phyloP scores from a whole-genome alignment of 768 basidiomycete species.

The Russula lepida region DNA sequence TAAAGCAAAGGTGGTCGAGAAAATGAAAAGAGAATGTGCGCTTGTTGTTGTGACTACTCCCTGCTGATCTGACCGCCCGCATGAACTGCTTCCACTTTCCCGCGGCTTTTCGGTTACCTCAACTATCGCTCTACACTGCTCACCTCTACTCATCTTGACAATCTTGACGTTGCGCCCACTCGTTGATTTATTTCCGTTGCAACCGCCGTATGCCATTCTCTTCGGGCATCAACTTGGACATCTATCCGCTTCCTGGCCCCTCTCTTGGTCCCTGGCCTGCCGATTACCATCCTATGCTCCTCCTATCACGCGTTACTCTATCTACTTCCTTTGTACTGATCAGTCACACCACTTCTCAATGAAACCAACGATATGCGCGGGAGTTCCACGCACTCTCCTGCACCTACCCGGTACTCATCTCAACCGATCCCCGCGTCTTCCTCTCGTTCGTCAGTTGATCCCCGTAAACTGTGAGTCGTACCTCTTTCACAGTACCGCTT shows the following conservation, averaged over 20 bases:
- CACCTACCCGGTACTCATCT: constrained; percentile 38
- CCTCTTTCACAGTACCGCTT: constrained; percentile 8
- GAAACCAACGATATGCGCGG: constrained; percentile 30
- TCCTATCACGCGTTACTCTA: neutral
- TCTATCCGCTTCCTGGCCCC: neutral
- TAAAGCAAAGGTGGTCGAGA: constrained; percentile 62
- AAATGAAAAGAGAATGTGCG: constrained; percentile 69
- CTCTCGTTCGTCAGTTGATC: constrained; percentile 48
- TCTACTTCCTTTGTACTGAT: neutral
- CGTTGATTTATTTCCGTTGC: neutral
- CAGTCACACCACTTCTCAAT: constrained; percentile 42
- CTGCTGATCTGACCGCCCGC: constrained; percentile 10
- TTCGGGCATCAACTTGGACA: neutral
- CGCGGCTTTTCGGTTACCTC: constrained; percentile 6
- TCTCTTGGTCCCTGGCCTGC: neutral
- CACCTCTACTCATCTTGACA: neutral
- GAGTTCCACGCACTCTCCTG: constrained; percentile 29
- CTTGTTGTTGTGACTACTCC: constrained; percentile 26
- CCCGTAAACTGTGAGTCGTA: constrained; percentile 50
- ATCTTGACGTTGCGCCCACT: neutral
- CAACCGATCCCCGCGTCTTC: constrained; percentile 36
- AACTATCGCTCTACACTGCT: neutral
- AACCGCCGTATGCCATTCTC: neutral
- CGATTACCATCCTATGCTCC: neutral
- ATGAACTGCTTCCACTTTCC: constrained; percentile 16